Evolutionary conservation across 441 rosid species (phyloP).

Genomic region (Populus tomentosa): DNA sequence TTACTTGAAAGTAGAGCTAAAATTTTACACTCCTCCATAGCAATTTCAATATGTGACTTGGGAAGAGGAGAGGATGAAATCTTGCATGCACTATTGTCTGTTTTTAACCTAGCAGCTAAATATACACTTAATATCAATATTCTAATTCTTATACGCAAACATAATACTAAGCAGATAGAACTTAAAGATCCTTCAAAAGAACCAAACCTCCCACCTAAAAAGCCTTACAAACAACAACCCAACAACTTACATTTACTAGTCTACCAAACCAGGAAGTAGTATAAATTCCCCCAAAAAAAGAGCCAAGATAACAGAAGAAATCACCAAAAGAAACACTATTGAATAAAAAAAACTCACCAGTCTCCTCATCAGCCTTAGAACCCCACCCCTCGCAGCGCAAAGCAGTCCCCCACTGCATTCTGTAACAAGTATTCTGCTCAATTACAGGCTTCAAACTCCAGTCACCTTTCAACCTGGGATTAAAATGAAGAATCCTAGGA

Average conservation of each 20-base stretch:
- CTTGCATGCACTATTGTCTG: background rate
- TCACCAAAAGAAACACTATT: background rate
- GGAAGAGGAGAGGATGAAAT: background rate
- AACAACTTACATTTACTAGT: background rate
- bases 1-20: background rate
- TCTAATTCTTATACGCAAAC: background rate
- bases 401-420: constrained; percentile 94
- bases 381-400: constrained; percentile 80
- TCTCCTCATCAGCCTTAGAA: constrained; percentile 76
- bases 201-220: background rate
- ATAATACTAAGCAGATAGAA: background rate
- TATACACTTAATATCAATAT: background rate
- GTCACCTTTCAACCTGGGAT: constrained; percentile 88
- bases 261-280: background rate
- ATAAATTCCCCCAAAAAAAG: background rate
- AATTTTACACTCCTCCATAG: background rate
- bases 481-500: constrained; percentile 85
- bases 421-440: constrained; percentile 92
- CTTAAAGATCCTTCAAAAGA: background rate
- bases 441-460: constrained; percentile 94
- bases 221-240: background rate
- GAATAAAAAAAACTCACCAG: constrained; percentile 37
- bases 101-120: background rate
- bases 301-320: background rate
- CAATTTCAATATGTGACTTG: background rate